Percentiles rank a stretch among this genome's conserved stretches.
These are phyloP conservation scores for Penicillium frequentans DNA, from an alignment of 2,329 filamentous ascomycete species.

Conservation along the genomic window DNA sequence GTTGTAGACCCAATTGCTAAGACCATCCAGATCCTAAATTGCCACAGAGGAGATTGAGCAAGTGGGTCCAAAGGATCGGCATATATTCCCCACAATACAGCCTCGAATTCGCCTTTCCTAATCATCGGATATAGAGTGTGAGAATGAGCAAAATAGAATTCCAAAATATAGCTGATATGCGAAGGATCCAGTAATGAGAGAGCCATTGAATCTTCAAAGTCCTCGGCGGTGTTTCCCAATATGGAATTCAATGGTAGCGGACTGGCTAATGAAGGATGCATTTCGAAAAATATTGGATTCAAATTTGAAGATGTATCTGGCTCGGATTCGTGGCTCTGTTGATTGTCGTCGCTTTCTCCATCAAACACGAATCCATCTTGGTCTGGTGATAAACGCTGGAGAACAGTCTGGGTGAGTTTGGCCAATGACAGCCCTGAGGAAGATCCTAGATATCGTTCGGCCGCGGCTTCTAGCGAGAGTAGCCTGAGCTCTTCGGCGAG, in stretches of 20 bases:
- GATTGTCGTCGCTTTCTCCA: slow-evolving; percentile 8
- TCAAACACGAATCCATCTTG: slow-evolving; percentile 46
- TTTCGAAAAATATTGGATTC: slow-evolving; percentile 10
- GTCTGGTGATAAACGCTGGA: slow-evolving; percentile 45
- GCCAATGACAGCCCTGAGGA: slow-evolving; percentile 49
- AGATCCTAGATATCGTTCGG: slow-evolving; percentile 47
- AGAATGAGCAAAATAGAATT: slow-evolving; percentile 51
- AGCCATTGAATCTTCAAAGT: slow-evolving; percentile 4
- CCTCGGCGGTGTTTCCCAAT: slow-evolving; percentile 3
- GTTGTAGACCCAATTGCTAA: slow-evolving; percentile 50
- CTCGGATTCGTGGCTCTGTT: slow-evolving; percentile 9
- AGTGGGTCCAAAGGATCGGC: slow-evolving; percentile 29
- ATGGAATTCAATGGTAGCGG: slow-evolving; percentile 1
- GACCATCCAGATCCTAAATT: slow-evolving; percentile 52
- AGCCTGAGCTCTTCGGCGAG: slow-evolving; percentile 39
- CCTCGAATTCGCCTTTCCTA: slow-evolving; percentile 34
- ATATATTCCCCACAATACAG: slow-evolving; percentile 32
- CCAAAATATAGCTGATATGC: slow-evolving; percentile 34
- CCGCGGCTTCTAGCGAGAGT: slow-evolving; percentile 46
- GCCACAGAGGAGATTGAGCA: slow-evolving; percentile 33
- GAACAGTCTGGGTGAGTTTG: slow-evolving; percentile 44
- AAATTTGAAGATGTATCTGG: slow-evolving; percentile 13
- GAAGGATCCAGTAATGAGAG: slow-evolving; percentile 18
- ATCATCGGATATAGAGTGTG: slow-evolving; percentile 51
- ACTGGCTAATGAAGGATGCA: slow-evolving; percentile 2